phyloP scores from a whole-genome alignment of 2,329 filamentous ascomycete genomes.

The Fusarium multiceps region DNA sequence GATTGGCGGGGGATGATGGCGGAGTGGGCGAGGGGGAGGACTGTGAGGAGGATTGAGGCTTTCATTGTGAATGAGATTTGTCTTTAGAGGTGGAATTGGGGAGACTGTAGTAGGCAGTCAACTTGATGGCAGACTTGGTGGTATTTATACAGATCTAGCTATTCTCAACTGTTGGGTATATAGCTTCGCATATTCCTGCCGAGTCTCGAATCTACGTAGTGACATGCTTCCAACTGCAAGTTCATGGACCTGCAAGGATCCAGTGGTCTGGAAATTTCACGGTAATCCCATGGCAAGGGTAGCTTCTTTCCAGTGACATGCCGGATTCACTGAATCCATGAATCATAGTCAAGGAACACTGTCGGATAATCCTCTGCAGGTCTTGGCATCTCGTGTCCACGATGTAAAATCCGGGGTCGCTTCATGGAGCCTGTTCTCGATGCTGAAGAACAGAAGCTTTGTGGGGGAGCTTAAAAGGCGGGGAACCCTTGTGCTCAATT shows the following conservation, averaged over 20 bases:
- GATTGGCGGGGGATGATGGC: constrained; percentile 34
- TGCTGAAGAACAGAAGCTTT: neutral
- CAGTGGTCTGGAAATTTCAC: neutral
- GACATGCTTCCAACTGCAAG: neutral
- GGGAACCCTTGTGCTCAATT: neutral
- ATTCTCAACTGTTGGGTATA: neutral
- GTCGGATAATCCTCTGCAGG: neutral
- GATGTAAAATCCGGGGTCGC: constrained; percentile 7
- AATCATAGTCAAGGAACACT: neutral
- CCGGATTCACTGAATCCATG: constrained; percentile 6
- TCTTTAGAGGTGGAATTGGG: fast-evolving
- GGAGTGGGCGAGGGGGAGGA: constrained; percentile 37
- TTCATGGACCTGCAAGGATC: neutral
- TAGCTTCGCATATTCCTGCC: neutral
- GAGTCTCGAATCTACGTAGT: neutral
- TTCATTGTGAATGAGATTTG: constrained; percentile 34
- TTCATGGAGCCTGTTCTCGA: neutral
- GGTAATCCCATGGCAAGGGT: neutral
- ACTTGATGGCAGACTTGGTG: fast-evolving
- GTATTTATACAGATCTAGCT: neutral
- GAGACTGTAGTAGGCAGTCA: no score
- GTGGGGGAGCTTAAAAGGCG: constrained; percentile 14
- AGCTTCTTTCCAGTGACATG: neutral
- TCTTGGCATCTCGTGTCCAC: constrained; percentile 4
- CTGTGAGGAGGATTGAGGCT: constrained; percentile 30